Percentiles rank a stretch among this genome's conserved stretches.
phyloP scores from a whole-genome alignment of 179 eudicot species.

The Vitellaria paradoxa region DNA sequence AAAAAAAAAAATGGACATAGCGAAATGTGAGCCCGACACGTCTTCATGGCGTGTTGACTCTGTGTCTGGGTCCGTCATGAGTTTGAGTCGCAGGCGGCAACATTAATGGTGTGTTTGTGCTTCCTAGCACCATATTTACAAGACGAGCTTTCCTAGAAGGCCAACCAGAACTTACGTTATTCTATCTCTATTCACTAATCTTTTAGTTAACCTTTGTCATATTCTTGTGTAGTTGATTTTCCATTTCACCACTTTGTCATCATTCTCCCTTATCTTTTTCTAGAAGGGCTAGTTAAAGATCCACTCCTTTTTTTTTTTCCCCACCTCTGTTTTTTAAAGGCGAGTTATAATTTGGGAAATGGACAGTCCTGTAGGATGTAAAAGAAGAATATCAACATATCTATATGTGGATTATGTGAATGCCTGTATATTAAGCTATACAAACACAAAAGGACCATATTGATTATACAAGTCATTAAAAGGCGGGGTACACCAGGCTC shows the following conservation, averaged over 20 bases:
- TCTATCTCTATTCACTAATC: not conserved
- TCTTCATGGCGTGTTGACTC: no score
- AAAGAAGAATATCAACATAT: no score
- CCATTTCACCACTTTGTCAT: not conserved
- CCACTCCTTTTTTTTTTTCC: no score
- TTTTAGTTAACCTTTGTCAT: not conserved
- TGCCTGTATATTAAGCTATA: not conserved
- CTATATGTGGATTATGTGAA: no score
- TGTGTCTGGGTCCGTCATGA: no score
- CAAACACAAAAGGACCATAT: not conserved
- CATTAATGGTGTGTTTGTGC: no score
- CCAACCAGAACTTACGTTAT: not conserved
- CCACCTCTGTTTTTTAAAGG: not conserved
- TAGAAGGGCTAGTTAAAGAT: not conserved
- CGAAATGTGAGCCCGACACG: no score
- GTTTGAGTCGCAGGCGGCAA: no score
- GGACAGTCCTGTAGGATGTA: not conserved
- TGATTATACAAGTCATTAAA: no score
- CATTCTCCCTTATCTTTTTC: conserved; percentile 1
- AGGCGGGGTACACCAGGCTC: no score
- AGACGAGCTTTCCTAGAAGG: not conserved
- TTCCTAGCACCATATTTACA: no score
- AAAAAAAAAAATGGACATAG: no score
- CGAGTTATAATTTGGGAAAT: not conserved
- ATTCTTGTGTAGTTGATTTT: not conserved